Evolutionary conservation across 495 filamentous ascomycete species (phyloP).

Genomic region (Aspergillus olivimuriae): DNA sequence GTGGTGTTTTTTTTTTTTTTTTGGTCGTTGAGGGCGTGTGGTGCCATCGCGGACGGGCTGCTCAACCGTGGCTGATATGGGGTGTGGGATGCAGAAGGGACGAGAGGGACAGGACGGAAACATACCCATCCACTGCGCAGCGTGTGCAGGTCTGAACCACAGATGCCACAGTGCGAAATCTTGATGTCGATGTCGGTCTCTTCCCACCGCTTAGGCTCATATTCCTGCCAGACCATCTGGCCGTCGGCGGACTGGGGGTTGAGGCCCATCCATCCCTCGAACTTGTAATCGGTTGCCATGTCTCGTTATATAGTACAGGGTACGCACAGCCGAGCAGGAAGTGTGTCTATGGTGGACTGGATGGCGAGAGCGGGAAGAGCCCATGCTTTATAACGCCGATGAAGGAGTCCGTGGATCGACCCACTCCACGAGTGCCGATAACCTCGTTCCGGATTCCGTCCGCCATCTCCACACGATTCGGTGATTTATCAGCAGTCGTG

Average conservation of each 20-base stretch:
- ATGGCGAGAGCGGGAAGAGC: background rate
- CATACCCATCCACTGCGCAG: constrained; percentile 66
- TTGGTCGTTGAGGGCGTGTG: too few species aligned
- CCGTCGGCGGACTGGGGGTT: constrained; percentile 53
- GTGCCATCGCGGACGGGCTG: too few species aligned
- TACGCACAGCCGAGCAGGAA: too few species aligned
- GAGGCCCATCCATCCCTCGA: constrained; percentile 79
- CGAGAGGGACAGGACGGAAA: background rate
- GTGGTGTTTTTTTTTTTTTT: too few species aligned
- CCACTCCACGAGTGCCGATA: too few species aligned
- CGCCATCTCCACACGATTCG: too few species aligned
- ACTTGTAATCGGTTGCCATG: constrained; percentile 52
- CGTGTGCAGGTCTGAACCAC: constrained; percentile 62
- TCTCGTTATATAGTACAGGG: background rate
- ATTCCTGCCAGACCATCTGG: constrained; percentile 72
- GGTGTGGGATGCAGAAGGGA: background rate
- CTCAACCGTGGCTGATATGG: constrained; percentile 11
- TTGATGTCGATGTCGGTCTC: constrained; percentile 66
- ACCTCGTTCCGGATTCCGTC: too few species aligned
- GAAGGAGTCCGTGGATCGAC: too few species aligned
- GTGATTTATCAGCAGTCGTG: too few species aligned
- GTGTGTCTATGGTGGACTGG: constrained; percentile 1
- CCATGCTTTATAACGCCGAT: too few species aligned
- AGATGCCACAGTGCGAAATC: constrained; percentile 39
- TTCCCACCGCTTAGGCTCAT: constrained; percentile 72